Conservation (phyloP, 2,329 filamentous ascomycete species). For the Pseudogymnoascus sp. region DNA sequence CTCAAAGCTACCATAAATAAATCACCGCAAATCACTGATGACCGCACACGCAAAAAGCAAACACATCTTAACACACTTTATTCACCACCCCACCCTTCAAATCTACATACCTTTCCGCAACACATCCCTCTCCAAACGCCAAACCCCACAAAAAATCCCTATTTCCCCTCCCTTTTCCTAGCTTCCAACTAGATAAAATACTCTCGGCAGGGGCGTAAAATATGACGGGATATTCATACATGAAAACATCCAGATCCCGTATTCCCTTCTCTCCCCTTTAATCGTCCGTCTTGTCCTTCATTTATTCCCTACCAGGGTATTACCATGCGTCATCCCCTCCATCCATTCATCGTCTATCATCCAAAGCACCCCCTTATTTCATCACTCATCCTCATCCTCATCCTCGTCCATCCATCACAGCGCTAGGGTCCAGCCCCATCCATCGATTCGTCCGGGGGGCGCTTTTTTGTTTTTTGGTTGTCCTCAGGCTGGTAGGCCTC, state of each 20-base stretch:
- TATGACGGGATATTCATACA: not conserved
- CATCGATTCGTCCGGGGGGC: not conserved
- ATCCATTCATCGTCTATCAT: not conserved
- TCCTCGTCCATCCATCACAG: not conserved
- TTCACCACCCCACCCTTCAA: too few relatives aligned
- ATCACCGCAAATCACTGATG: too few relatives aligned
- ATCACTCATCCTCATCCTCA: not conserved
- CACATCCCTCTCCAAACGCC: not conserved
- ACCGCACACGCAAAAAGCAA: not conserved
- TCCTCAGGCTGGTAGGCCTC: not conserved
- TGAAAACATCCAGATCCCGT: not conserved
- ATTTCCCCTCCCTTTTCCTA: not conserved
- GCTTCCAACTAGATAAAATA: not conserved
- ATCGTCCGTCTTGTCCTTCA: not conserved
- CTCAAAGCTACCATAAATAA: not conserved
- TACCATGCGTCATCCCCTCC: not conserved
- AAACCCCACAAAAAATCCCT: not conserved
- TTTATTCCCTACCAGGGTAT: not conserved
- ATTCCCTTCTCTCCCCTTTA: not conserved
- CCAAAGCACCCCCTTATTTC: not conserved
- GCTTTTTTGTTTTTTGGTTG: not conserved
- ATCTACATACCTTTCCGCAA: too few relatives aligned
- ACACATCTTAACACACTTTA: not conserved
- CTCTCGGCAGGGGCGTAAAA: not conserved
- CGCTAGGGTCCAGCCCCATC: not conserved